Evolutionary conservation across 768 basidiomycete genomes (phyloP).

Genomic region (Fistulinella prunicolor): DNA sequence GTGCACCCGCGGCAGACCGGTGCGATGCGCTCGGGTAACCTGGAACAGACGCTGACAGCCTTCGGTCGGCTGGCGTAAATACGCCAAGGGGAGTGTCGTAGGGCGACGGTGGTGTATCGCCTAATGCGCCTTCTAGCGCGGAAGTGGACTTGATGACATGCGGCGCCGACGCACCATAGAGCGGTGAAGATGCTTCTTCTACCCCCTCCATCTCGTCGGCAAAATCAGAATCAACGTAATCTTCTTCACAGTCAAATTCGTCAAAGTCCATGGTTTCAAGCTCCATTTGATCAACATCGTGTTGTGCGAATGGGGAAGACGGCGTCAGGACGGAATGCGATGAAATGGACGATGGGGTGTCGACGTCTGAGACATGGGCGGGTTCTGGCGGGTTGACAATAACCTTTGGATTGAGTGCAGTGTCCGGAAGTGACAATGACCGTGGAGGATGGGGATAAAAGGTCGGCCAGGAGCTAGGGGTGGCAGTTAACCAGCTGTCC

Average conservation of each 20-base stretch:
- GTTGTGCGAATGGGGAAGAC: constrained; percentile 27
- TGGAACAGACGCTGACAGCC: constrained; percentile 31
- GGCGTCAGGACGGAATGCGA: constrained; percentile 33
- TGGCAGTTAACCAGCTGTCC: constrained; percentile 11
- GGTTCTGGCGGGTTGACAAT: constrained; percentile 25
- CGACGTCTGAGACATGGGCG: constrained; percentile 23
- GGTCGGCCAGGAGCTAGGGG: constrained; percentile 21
- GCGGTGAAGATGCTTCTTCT: constrained; percentile 19
- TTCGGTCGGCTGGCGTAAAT: constrained; percentile 24
- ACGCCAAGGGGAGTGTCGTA: constrained; percentile 7
- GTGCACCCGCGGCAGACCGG: constrained; percentile 7
- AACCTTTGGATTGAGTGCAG: constrained; percentile 28
- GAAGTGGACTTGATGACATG: constrained; percentile 32
- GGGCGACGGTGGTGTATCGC: constrained; percentile 19
- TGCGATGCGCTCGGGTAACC: constrained; percentile 29
- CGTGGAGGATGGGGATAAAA: constrained; percentile 13
- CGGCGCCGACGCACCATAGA: constrained; percentile 21
- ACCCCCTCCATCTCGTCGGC: constrained; percentile 33
- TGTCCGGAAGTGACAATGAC: constrained; percentile 15
- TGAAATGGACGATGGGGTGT: constrained; percentile 32
- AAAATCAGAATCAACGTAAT: constrained; percentile 31
- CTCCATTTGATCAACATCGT: constrained; percentile 9
- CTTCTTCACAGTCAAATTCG: constrained; percentile 33
- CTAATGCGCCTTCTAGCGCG: constrained; percentile 31
- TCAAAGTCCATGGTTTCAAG: constrained; percentile 27